Evolutionary conservation across 2,329 filamentous ascomycete species (phyloP), one percentile per base, ranked within the genome.

Genomic region (Gyromitra esculenta): DNA sequence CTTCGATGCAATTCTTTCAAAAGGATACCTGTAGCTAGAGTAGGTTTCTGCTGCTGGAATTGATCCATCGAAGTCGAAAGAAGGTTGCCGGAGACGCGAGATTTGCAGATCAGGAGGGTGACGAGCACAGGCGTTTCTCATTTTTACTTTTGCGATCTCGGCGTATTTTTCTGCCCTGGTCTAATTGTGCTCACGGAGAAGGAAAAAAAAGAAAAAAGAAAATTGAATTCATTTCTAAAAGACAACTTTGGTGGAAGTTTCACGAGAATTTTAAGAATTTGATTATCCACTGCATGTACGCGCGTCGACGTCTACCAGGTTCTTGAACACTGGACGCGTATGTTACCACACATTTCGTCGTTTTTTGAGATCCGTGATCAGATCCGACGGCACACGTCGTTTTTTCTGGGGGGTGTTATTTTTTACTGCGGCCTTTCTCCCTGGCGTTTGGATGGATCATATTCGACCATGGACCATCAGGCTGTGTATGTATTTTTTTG

Each of bases 201-300:
- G 4, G 50, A 37, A 69, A 59, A 56, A 72, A 64, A 63, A 13
- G 43, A 59, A 56, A 72, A 64, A 63, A 13, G 43, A 54, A 71
- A 35, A 1, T 6, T 15, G 2, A 35, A 52, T 60, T 5, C 31
- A 70, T 52, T 65, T 70, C 21, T 25, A 54, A 64, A 37, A n/a
- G 11, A 11, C n/a, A 56, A n/a, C 50, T 57, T 31, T 9, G 2
- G 5, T 56, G 45, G 35, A 39, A 37, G 57, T 18, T 21, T 57
- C 18, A 57, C 21, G 31, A 62, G 43, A 39, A 54, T 41, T 43
- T 50, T 37, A 57, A 31, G 50, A 67, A 7, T 43, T 13, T 66
- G 64, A 45, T 52, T 11, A 21, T 57, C 8, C 15, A 21, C 18
- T 21, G 25, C 25, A 31, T 31, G 37, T 57, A 72, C 68, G 59